Evolutionary conservation across 345 rosid species (phyloP).

Genomic region (Rhodamnia rubescens): DNA sequence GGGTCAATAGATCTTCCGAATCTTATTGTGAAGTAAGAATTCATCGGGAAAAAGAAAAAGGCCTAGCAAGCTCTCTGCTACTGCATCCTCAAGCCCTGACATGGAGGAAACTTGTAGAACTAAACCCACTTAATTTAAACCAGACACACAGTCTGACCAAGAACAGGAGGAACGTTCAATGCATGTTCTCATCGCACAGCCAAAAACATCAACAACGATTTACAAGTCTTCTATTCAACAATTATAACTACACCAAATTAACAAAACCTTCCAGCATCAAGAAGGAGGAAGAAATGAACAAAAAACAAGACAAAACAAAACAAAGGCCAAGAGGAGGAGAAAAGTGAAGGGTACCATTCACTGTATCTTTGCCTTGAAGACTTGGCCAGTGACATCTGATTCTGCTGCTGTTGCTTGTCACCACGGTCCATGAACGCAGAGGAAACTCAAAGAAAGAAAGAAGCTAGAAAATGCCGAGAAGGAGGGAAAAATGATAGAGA

Average conservation of each 20-base stretch:
- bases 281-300: background rate
- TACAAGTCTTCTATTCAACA: background rate
- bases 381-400: slow-evolving; percentile 60
- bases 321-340: background rate
- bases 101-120: background rate
- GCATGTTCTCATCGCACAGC: background rate
- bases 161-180: background rate
- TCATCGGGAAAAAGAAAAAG: background rate
- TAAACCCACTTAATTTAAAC: background rate
- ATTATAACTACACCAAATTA: background rate
- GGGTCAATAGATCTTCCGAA: background rate
- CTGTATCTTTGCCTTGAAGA: slow-evolving; percentile 73
- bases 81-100: background rate
- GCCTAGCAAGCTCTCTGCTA: background rate
- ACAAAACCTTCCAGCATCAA: background rate
- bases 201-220: background rate
- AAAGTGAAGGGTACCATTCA: slow-evolving; percentile 54
- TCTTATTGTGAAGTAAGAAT: background rate
- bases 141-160: background rate
- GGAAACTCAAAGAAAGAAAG: background rate
- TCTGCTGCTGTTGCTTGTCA: slow-evolving; percentile 21
- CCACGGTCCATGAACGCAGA: slow-evolving; percentile 52
- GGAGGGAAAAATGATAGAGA: background rate
- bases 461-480: background rate
- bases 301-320: no score